Conservation (phyloP, 2,329 filamentous ascomycete genomes). For the Microascus cirrosus region DNA sequence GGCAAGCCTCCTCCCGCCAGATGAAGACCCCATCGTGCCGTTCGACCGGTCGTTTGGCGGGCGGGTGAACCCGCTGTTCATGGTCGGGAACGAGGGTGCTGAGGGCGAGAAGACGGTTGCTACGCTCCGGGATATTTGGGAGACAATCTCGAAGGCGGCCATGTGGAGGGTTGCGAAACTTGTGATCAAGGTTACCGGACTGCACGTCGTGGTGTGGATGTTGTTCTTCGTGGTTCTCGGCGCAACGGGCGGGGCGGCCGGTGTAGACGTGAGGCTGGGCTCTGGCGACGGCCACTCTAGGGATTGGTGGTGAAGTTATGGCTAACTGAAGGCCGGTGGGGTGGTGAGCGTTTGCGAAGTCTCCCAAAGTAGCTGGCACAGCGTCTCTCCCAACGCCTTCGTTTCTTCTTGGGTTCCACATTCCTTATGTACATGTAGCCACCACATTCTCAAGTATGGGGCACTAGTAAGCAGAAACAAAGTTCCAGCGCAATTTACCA, state of each 20-base stretch:
- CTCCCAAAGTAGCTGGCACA: background rate
- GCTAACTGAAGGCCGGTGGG: background rate
- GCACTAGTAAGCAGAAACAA: background rate
- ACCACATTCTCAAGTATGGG: background rate
- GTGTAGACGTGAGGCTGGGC: background rate
- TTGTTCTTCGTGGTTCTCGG: background rate
- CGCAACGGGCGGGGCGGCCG: background rate
- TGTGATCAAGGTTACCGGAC: conserved; percentile 25
- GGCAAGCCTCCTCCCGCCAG: conserved; percentile 72
- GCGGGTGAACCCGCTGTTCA: conserved; percentile 49
- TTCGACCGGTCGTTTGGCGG: conserved; percentile 83
- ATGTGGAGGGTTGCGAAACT: conserved; percentile 55
- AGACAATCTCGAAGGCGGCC: conserved; percentile 60
- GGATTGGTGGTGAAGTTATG: background rate
- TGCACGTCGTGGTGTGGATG: background rate
- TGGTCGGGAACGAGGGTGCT: background rate
- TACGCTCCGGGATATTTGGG: conserved; percentile 67
- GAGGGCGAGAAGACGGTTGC: conserved; percentile 51
- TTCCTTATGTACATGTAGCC: background rate
- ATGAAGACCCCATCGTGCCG: conserved; percentile 73
- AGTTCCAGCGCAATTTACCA: background rate
- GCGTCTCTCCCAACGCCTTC: background rate
- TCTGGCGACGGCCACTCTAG: background rate
- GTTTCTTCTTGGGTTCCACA: background rate
- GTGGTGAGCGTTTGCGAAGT: background rate